Evolutionary conservation across 441 rosid genomes (phyloP), one percentile per base, ranked within the genome.

Genomic region (Populus hybrid): DNA sequence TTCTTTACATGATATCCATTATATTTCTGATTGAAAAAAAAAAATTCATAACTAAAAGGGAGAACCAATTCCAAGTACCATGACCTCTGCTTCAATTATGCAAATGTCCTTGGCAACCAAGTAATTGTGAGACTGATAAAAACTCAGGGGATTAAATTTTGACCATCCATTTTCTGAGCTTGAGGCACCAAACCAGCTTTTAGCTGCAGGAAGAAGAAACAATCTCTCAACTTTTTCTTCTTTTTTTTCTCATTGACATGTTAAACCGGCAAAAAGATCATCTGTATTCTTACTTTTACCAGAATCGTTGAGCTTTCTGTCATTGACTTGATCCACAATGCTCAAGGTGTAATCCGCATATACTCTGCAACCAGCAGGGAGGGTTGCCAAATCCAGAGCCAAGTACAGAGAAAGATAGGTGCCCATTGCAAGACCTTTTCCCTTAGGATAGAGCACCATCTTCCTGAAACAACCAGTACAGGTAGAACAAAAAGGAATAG

Each of bases 201-300:
- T 77, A 8, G 2, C 79, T 77, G 75, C 63, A 42, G 10, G 68
- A 38, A 18, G 42, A 65, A 20, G 18, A 18, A 23, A 35, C 23
- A 8, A 18, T 50, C 59, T 30, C n/a, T n/a, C n/a, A n/a, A n/a
- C n/a, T n/a, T n/a, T n/a, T n/a, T n/a, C n/a, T n/a, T n/a, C n/a
- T n/a, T n/a, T n/a, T 1, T 3, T 28, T 18, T 61, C 16, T 7
- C 50, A 20, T 23, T 7, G 71, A 30, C 35, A 14, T 34, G 38
- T 10, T 18, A 23, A 12, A 70, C 50, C 21, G n/a, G 16, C 59
- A 2, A 73, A 20, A 32, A 36, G 35, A 23, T 61, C 5, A 10
- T 1, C 12, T 0, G 26, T 10, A 2, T 0, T 3, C 18, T 78
- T 85, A 90, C 97, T 91, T 83, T 85, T 85, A 9, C 84, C 89